Evolutionary conservation across 1,139 yeast species (phyloP), one percentile per base, ranked within the genome.

Genomic region (Yamadazyma friedrichii): DNA sequence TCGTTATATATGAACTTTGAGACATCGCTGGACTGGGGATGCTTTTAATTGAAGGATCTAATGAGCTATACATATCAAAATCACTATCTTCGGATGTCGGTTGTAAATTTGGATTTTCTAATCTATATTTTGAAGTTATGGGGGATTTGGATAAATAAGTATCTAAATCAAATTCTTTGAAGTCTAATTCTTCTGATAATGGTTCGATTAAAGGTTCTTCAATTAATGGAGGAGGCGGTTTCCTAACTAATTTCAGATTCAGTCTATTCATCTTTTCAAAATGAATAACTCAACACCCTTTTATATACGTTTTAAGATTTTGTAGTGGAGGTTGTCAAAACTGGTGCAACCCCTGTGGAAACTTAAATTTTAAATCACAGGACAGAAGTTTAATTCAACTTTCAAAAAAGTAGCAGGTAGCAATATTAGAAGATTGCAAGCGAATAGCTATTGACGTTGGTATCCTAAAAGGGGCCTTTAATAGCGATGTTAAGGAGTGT

Each of bases 41-140:
- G 5, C 33, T 36, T 6, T 17, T 29, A n/a, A 41, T 38, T 3
- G 50, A 47, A 11, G 52, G 50, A 39, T 46, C 53, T 33, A 48
- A 41, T 6, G 54, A 47, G 15, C 39, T 39, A 36, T 45, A 46
- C 31, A 36, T 43, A 4, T 46, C 47, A 20, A 30, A 24, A 12
- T 42, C 46, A 32, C 34, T 42, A 16, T 40, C 43, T 26, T 41
- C 40, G 1, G 50, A 38, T 9, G 29, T 33, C 1, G 64, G 62
- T 22, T 55, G 63, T 28, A 62, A 45, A 43, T 62, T 62, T n/a
- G 66, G 66, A 41, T 62, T 59, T 10, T 54, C 57, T 10, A 45
- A 45, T 40, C 66, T 48, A 36, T 56, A 59, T 29, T 50, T 49
- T 38, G 39, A 44, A 33, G 61, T 53, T 32, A 59, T 51, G 13